Percentiles rank a stretch among this genome's conserved stretches.
phyloP scores from a whole-genome alignment of 331 rosid genomes.

The Quercus phellos region DNA sequence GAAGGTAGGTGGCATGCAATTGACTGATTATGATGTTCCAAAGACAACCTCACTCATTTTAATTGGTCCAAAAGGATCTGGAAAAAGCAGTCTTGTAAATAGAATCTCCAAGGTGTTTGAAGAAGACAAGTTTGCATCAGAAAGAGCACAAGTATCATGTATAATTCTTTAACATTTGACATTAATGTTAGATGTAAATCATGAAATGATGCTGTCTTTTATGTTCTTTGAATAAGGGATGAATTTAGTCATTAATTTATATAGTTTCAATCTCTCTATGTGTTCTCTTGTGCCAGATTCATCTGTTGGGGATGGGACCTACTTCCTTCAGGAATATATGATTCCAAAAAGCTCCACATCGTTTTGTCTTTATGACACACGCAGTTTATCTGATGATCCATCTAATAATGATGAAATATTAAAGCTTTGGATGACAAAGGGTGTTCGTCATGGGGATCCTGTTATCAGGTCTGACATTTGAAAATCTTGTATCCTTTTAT shows the following conservation, averaged over 20 bases:
- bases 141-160: slow-evolving; percentile 92
- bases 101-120: slow-evolving; percentile 70
- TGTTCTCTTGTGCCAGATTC: slow-evolving; percentile 45
- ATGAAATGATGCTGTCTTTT: neutral
- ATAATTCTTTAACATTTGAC: slow-evolving; percentile 15
- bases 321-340: slow-evolving; percentile 79
- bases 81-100: slow-evolving; percentile 84
- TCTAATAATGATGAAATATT: slow-evolving; percentile 42
- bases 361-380: slow-evolving; percentile 73
- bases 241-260: neutral
- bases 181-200: neutral
- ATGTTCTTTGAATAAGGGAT: slow-evolving; percentile 4
- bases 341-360: slow-evolving; percentile 63
- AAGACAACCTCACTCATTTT: slow-evolving; percentile 58
- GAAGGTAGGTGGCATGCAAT: slow-evolving; percentile 39
- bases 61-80: slow-evolving; percentile 82
- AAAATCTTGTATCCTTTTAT: slow-evolving; percentile 5
- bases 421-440: slow-evolving; percentile 67
- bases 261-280: neutral
- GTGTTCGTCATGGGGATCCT: slow-evolving; percentile 66
- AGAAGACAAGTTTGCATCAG: slow-evolving; percentile 50
- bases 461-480: slow-evolving; percentile 51
- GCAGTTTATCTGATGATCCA: slow-evolving; percentile 51
- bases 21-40: slow-evolving; percentile 69
- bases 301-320: slow-evolving; percentile 62